phyloP scores from a whole-genome alignment of 2,329 filamentous ascomycete genomes.

The Penicillium sp. region DNA sequence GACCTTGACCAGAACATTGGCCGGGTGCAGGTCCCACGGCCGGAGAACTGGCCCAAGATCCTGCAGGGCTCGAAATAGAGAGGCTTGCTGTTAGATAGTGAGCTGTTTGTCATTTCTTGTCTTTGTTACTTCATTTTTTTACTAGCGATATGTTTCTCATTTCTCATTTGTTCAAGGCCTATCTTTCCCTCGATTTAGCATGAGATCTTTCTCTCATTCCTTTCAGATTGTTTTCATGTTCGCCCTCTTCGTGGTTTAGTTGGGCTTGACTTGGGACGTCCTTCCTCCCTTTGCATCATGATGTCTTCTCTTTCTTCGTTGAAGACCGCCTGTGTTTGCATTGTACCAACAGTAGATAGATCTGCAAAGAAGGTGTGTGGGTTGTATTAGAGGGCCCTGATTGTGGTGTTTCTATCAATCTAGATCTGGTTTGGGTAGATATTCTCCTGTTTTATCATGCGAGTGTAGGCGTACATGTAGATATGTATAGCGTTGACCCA shows the following conservation, averaged over 20 bases:
- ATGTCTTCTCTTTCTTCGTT: constrained; percentile 5
- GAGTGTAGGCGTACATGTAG: too few species aligned
- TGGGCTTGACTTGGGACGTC: neutral
- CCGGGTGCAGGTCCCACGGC: constrained; percentile 58
- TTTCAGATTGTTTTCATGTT: constrained; percentile 9
- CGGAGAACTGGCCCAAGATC: constrained; percentile 39
- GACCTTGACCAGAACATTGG: constrained; percentile 95
- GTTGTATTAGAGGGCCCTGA: constrained; percentile 10
- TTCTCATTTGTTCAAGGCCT: constrained; percentile 10
- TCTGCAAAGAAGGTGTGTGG: constrained; percentile 15
- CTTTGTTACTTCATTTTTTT: constrained; percentile 1
- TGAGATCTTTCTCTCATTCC: constrained; percentile 14
- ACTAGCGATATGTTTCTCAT: constrained; percentile 10
- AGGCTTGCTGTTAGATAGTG: constrained; percentile 2
- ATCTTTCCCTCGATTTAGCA: constrained; percentile 19
- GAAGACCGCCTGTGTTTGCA: constrained; percentile 12
- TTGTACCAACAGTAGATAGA: constrained; percentile 27
- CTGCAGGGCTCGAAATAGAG: constrained; percentile 30
- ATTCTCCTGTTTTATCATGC: neutral
- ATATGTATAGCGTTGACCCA: neutral
- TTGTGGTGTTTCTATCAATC: constrained; percentile 3
- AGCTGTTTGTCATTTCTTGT: constrained; percentile 22
- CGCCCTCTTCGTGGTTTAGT: constrained; percentile 1
- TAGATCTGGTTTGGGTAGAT: constrained; percentile 2
- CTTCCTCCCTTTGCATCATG: constrained; percentile 6